Conservation (phyloP, 2,329 filamentous ascomycete genomes). For the Chrysoporthe cubensis region DNA sequence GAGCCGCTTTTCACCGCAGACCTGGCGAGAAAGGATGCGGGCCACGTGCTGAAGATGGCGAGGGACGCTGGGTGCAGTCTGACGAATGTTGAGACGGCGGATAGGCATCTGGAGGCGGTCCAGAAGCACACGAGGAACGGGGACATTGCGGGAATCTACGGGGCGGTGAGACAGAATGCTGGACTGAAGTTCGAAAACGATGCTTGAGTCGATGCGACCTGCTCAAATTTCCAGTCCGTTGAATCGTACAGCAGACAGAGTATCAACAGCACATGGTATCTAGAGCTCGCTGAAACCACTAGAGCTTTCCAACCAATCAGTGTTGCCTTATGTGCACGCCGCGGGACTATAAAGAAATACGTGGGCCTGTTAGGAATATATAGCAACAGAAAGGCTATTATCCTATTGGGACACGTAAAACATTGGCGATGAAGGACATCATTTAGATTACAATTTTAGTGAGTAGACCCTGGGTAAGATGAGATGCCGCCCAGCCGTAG, state of each 20-base stretch:
- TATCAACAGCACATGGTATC: neutral
- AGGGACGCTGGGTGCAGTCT: slow-evolving; percentile 64
- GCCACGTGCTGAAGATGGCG: slow-evolving; percentile 73
- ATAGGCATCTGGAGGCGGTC: slow-evolving; percentile 70
- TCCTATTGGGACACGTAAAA: neutral
- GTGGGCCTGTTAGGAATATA: too few relatives aligned
- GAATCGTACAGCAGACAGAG: neutral
- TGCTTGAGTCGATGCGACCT: slow-evolving; percentile 29
- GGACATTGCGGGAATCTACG: slow-evolving; percentile 84
- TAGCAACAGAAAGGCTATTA: neutral
- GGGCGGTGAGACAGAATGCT: slow-evolving; percentile 73
- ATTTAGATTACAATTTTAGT: neutral
- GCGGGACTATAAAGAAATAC: too few relatives aligned
- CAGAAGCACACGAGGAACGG: slow-evolving; percentile 68
- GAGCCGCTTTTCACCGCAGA: slow-evolving; percentile 84
- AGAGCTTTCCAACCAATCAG: neutral
- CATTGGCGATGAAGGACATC: neutral
- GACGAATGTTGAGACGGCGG: slow-evolving; percentile 67
- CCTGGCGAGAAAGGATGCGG: slow-evolving; percentile 79
- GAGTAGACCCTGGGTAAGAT: neutral
- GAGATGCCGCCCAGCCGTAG: neutral
- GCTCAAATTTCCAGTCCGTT: too few relatives aligned
- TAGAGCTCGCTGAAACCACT: neutral
- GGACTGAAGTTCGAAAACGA: slow-evolving; percentile 76
- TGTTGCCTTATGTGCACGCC: too few relatives aligned